Base-by-base conservation (phyloP, 2,329 filamentous ascomycete genomes). In the Gnomoniopsis smithogilvyi region DNA sequence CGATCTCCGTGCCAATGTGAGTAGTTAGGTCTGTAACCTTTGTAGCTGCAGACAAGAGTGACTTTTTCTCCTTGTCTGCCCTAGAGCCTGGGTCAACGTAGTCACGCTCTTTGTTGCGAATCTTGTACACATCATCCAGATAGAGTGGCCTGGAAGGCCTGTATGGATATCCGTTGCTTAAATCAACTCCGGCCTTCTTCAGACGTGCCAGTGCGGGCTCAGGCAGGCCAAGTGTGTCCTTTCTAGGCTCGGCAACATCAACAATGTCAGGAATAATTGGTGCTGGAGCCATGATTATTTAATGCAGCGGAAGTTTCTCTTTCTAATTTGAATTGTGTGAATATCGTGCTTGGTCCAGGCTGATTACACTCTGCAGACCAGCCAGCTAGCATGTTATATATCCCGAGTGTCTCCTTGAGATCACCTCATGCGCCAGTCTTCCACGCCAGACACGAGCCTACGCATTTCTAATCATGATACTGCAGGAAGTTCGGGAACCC, bases 121-220 rank as follows among this genome's bases (percentile, higher is more conserved):
- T 87, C 51, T 82, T 83, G 71, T 84, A 84, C 3, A 87, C 85
- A 64, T 91, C 88, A 58, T 92, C 84, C 0, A 91, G 74, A 64
- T 86, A 91, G 1, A 91, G 74, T 0, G 89, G 88, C 51, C 80
- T 79, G 0, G 84, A 80, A 1, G 88, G 88, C 0, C 87, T 82
- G 65, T 91, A 90, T 0, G 89, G 89, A 64, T 91, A 91, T 0
- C 88, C 89, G 1, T 83, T 74, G 1, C 85, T 88, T 2, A 91
- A 76, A 67, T 92, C 87, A 55, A 91, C 80, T 1, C 85, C 87
- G 0, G 86, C 87, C 62, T 88, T 90, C 64, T 85, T 82, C 0
- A 91, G 77, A 3, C 88, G 80, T 51, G 78, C 74, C 1, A 79
- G 77, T 1, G 87, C 75, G 1, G 81, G 65, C 11, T 77, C 77